A percentile compares a stretch with the other conserved stretches of the same genome.
Conservation (phyloP, 179 eudicot genomes). For the Vitellaria paradoxa region DNA sequence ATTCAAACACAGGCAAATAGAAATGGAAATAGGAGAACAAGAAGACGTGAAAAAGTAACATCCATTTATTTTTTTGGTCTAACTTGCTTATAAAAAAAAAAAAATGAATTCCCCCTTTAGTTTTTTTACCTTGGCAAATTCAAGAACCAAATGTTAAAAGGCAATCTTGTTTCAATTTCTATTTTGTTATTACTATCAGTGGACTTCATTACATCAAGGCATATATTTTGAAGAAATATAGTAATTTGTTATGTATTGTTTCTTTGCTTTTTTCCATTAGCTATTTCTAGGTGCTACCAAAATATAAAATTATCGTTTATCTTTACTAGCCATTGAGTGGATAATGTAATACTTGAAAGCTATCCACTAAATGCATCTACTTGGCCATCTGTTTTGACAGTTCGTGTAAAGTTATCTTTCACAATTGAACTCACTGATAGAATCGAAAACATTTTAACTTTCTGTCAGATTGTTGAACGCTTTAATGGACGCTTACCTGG, state of each 20-base stretch:
- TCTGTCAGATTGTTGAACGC: conserved; percentile 72
- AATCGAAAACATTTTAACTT: background rate
- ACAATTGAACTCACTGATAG: conserved; percentile 4
- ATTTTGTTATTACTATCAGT: no score
- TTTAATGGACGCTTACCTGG: conserved; percentile 88
- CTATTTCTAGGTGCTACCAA: background rate
- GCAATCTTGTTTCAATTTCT: no score
- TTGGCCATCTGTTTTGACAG: background rate
- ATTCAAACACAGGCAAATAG: no score
- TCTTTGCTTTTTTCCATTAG: background rate
- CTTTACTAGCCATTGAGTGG: background rate
- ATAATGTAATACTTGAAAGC: background rate
- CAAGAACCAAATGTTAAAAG: no score
- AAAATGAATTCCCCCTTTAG: no score
- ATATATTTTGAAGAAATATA: background rate
- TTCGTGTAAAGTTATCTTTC: background rate
- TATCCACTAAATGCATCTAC: background rate
- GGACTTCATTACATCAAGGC: background rate
- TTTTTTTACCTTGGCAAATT: no score
- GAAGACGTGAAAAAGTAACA: no score
- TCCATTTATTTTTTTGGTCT: no score
- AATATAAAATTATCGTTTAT: background rate
- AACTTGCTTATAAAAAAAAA: no score
- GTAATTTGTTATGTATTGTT: background rate
- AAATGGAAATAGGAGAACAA: no score